These are phyloP conservation scores for Myrica gale DNA, from an alignment of 306 rosid genomes.

Conservation along the genomic window DNA sequence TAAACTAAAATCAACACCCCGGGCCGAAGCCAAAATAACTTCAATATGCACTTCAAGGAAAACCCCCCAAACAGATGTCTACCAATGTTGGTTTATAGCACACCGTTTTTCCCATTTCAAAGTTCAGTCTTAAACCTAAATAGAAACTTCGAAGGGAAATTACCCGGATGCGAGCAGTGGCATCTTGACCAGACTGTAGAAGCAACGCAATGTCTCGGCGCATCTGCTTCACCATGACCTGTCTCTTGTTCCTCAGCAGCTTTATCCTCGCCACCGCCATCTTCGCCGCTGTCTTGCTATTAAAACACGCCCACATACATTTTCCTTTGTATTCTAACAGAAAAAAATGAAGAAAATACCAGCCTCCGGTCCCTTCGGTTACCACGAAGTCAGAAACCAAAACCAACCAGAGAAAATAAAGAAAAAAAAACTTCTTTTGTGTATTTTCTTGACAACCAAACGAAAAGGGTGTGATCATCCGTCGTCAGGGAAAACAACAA, in stretches of 20 bases:
- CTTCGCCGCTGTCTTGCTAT: conserved; percentile 94
- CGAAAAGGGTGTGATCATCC: not conserved
- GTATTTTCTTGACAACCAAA: not conserved
- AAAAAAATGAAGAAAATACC: not conserved
- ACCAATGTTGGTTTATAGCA: not conserved
- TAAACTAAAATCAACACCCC: not conserved
- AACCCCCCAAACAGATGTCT: not conserved
- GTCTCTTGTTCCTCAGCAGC: conserved; percentile 88
- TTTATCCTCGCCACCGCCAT: conserved; percentile 99
- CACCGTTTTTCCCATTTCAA: not conserved
- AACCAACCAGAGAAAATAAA: too few relatives aligned
- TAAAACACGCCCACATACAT: conserved; percentile 3
- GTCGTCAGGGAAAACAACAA: not conserved
- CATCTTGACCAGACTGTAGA: conserved; percentile 91
- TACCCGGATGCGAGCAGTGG: conserved; percentile 97
- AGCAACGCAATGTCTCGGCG: conserved; percentile 94
- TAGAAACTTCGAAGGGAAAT: not conserved
- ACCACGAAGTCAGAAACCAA: not conserved
- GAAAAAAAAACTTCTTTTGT: too few relatives aligned
- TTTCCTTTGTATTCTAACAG: not conserved
- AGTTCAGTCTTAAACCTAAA: not conserved
- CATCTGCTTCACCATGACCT: conserved; percentile 93
- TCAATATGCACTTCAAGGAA: not conserved
- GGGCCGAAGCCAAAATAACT: not conserved
- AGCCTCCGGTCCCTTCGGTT: not conserved